phyloP scores from a whole-genome alignment of 2,329 filamentous ascomycete species.

The Colletotrichum coccodes region DNA sequence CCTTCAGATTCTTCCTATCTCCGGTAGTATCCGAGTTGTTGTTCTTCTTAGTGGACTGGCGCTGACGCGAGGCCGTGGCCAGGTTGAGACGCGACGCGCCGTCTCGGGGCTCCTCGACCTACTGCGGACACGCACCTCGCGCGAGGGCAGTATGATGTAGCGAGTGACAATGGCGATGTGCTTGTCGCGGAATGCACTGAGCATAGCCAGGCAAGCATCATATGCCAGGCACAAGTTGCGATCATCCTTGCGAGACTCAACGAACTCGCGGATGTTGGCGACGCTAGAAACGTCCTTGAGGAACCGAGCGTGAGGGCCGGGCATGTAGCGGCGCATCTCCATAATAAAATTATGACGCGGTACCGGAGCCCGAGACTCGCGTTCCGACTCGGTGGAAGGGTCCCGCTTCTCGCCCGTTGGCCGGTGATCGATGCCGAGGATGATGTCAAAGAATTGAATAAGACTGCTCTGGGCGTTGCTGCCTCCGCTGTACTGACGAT shows the following conservation, averaged over 20 bases:
- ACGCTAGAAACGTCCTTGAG: slow-evolving; percentile 81
- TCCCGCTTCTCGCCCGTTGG: slow-evolving; percentile 81
- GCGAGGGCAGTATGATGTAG: slow-evolving; percentile 92
- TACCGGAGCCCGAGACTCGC: slow-evolving; percentile 50
- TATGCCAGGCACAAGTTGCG: slow-evolving; percentile 80
- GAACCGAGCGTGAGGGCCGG: slow-evolving; percentile 89
- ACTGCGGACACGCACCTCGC: slow-evolving; percentile 74
- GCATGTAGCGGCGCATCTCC: slow-evolving; percentile 98
- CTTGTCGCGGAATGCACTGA: slow-evolving; percentile 81
- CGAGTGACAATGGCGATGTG: slow-evolving; percentile 96
- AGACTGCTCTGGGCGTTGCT: slow-evolving; percentile 97
- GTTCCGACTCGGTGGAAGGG: slow-evolving; percentile 54
- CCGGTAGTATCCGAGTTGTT: slow-evolving; percentile 36
- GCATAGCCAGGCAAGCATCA: slow-evolving; percentile 84
- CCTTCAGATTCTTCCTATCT: slow-evolving; percentile 73
- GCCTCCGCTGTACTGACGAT: slow-evolving; percentile 89
- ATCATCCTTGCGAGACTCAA: slow-evolving; percentile 71
- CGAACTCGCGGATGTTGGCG: slow-evolving; percentile 88
- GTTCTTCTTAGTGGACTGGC: slow-evolving; percentile 36
- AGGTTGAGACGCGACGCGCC: slow-evolving; percentile 67
- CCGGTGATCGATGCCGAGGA: slow-evolving; percentile 88
- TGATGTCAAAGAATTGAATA: slow-evolving; percentile 97
- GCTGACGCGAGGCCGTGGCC: slow-evolving; percentile 64
- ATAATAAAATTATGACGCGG: slow-evolving; percentile 87
- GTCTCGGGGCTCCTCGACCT: slow-evolving; percentile 67